phyloP scores from a whole-genome alignment of 768 basidiomycete genomes.

The Phylloporus sp. region DNA sequence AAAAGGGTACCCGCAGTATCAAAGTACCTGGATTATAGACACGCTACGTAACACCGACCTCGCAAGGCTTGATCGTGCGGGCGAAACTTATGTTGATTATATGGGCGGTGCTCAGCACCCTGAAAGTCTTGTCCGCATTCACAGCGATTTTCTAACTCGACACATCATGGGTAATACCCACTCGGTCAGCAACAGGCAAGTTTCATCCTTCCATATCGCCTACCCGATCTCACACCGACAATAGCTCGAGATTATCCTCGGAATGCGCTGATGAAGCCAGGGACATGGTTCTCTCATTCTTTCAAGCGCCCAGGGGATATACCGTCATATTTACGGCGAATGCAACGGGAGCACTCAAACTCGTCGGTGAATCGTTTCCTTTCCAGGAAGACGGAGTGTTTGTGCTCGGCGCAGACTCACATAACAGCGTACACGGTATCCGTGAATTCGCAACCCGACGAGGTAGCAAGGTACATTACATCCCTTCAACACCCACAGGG shows the following conservation, averaged over 20 bases:
- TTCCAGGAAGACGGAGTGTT: conserved; percentile 56
- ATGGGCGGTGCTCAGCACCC: conserved; percentile 85
- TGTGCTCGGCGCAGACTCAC: conserved; percentile 73
- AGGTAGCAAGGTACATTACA: conserved; percentile 59
- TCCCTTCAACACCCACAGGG: conserved; percentile 58
- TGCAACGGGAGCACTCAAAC: conserved; percentile 73
- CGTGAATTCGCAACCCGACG: conserved; percentile 60
- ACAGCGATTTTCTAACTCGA: conserved; percentile 62
- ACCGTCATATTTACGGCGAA: conserved; percentile 82
- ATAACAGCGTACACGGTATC: conserved; percentile 83
- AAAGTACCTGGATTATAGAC: conserved; percentile 67
- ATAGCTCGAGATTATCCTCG: conserved; percentile 68
- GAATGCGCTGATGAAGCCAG: conserved; percentile 67
- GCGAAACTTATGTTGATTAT: conserved; percentile 81
- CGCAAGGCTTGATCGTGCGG: conserved; percentile 50
- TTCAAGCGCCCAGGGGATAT: conserved; percentile 71
- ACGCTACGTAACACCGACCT: conserved; percentile 63
- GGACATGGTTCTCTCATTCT: conserved; percentile 68
- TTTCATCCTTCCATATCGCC: neutral
- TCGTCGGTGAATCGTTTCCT: conserved; percentile 78
- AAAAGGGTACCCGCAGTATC: conserved; percentile 49
- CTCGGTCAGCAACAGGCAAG: conserved; percentile 74
- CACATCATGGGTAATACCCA: conserved; percentile 81
- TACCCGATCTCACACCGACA: neutral
- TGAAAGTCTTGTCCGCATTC: conserved; percentile 67